Evolutionary conservation across 192 early-diverging fungal genomes (phyloP).

Genomic region (Entomortierella parvispora): DNA sequence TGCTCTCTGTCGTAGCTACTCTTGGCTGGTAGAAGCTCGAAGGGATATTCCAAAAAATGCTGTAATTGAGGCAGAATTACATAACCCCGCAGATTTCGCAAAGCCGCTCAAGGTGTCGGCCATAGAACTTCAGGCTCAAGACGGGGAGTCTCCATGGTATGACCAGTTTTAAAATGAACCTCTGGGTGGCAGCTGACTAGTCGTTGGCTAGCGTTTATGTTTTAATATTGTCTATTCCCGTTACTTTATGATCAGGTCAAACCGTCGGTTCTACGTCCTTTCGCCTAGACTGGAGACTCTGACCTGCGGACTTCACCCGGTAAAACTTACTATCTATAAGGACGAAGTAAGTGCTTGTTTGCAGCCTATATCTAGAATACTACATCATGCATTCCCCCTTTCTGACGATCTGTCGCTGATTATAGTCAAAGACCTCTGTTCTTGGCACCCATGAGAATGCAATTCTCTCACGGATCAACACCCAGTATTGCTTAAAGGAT

Average conservation of each 20-base stretch:
- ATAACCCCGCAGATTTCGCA: constrained; percentile 47
- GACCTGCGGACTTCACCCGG: constrained; percentile 43
- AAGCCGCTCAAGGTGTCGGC: constrained; percentile 38
- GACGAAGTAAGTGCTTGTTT: constrained; percentile 46
- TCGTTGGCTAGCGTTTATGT: no score
- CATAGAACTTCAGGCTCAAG: constrained; percentile 39
- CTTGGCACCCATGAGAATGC: constrained; percentile 44
- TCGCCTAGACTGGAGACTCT: constrained; percentile 43
- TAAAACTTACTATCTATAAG: constrained; percentile 46
- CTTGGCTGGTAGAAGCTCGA: constrained; percentile 47
- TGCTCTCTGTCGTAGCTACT: constrained; percentile 20
- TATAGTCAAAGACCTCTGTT: constrained; percentile 27
- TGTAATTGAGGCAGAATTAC: constrained; percentile 45
- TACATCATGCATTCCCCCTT: no score
- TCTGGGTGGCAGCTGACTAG: neutral
- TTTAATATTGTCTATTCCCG: no score
- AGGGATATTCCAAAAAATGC: constrained; percentile 43
- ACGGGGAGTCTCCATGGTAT: constrained; percentile 47
- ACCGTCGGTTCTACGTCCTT: constrained; percentile 43
- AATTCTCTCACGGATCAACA: constrained; percentile 47
- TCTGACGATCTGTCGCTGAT: no score
- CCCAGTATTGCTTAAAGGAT: constrained; percentile 48
- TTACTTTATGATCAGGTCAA: constrained; percentile 24
- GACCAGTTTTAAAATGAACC: neutral
- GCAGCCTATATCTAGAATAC: no score